Base-by-base conservation (phyloP, 2,329 filamentous ascomycete species). In the Sclerotinia subarctica region DNA sequence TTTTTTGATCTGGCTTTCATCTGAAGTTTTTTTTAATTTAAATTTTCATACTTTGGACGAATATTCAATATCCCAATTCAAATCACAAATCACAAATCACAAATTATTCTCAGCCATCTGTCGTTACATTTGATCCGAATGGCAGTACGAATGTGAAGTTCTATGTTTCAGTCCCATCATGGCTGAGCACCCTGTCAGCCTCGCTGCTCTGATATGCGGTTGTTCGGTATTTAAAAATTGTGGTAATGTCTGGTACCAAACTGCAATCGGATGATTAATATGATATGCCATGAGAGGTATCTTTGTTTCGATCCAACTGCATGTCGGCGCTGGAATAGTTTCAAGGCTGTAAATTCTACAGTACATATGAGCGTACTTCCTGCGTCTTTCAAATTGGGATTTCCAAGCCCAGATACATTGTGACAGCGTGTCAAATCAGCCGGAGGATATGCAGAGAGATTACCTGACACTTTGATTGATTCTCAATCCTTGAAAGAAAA, bases 391-490 rank as follows among this genome's bases (percentile, higher is more conserved):
- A 59, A 46, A 10, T 32, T 46, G 57, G 42, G 10, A 46, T 29
- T 7, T 59, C 32, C 57, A n/a, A 59, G 57, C 42, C 17, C 24
- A 44, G 42, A 15, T 46, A 59, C 57, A 46, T 46, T 26, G 63
- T 56, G 60, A 44, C 38, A 57, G 47, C 51, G 51, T 65, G 63
- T 47, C 42, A 66, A 38, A 57, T 56, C 24, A 21, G 26, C 64
- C 29, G 19, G 64, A 60, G 35, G 29, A 17, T 29, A 35, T 46
- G 51, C n/a, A n/a, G 26, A 24, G 17, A 66, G 29, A 49, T 35
- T 49, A 29, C 58, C 49, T 49, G 17, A 66, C 29, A 57, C 32
- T 49, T 26, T 51, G 29, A 29, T 26, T 29, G 11, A 21, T 26
- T 32, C 29, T 57, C 58, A 2, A 66, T 47, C 63, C 51, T 44